Evolutionary conservation across 345 rosid species (phyloP), one percentile per base, ranked within the genome.

Genomic region (Syzygium jambos): DNA sequence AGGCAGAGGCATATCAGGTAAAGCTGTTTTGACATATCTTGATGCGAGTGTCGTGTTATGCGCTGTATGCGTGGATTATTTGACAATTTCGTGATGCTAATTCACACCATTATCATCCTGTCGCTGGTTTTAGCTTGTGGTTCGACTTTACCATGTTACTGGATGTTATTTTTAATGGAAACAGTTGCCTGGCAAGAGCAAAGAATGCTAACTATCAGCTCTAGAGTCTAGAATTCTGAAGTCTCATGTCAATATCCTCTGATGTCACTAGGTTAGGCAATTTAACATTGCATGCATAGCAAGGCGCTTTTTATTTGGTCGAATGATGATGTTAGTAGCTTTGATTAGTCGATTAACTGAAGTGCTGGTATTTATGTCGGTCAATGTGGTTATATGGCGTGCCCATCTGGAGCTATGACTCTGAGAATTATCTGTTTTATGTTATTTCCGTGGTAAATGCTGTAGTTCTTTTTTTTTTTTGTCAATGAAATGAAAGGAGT

Each of bases 1-100:
- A 91, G 93, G 90, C 91, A 93, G 89, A 91, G 88, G 89, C 93
- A 93, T 56, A 93, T 93, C 86, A 91, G 92, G 93, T 92, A 88
- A 57, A 85, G 43, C 61, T 52, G 43, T 85, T 85, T 85, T 73
- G 80, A 73, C 27, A 6, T 38, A 73, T 38, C 25, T 73, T 38
- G 49, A 73, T 19, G 25, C 23, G 12, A 73, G 49, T 73, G 25
- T 38, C 4, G 1, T 73, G 82, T 38, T 19, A 19, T 73, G 21
- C 21, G 82, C 11, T 38, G 25, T 38, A 38, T 73, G 80, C 2
- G 0, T 73, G 80, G 49, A 73, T 38, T 19, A 38, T 73, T 73
- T 73, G 49, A 73, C 7, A 2, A 25, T 34, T 34, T 73, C 1
- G 49, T 73, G 49, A 73, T 73, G 14, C 49, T 73, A 73, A 34